Conservation (phyloP, 352 stramenopile genomes). For the Phytophthora uliginosa region DNA sequence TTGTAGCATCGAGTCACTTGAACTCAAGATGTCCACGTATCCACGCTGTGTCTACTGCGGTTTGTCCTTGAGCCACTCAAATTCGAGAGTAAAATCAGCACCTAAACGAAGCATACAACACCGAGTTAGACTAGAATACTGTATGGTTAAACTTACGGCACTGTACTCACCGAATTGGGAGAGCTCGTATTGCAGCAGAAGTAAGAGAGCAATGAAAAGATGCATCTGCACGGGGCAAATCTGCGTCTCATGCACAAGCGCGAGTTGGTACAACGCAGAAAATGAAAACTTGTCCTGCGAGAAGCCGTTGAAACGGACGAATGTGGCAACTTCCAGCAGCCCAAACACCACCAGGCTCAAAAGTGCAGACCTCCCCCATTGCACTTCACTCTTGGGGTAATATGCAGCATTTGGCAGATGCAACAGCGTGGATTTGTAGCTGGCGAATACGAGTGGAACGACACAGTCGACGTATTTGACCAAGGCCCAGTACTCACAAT, state of each 20-base stretch:
- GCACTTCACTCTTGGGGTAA: neutral
- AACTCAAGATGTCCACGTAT: too few species aligned
- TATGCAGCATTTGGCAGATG: neutral
- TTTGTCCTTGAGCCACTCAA: too few species aligned
- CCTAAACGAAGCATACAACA: too few species aligned
- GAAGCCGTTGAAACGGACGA: neutral
- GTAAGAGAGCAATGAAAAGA: neutral
- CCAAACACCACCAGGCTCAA: neutral
- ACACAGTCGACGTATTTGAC: neutral
- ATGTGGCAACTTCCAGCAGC: neutral
- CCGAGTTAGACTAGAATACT: too few species aligned
- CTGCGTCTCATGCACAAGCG: neutral
- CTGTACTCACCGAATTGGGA: neutral
- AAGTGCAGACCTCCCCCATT: neutral
- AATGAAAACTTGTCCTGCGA: neutral
- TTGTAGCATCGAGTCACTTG: too few species aligned
- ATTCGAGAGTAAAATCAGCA: too few species aligned
- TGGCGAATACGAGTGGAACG: neutral
- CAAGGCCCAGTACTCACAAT: neutral
- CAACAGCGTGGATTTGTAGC: neutral
- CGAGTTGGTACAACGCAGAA: neutral
- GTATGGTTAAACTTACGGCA: too few species aligned
- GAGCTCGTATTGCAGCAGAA: neutral
- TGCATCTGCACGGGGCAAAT: neutral
- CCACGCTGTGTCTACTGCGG: too few species aligned